Conservation (phyloP, 2,329 filamentous ascomycete genomes). For the Fonsecaea pedrosoi region DNA sequence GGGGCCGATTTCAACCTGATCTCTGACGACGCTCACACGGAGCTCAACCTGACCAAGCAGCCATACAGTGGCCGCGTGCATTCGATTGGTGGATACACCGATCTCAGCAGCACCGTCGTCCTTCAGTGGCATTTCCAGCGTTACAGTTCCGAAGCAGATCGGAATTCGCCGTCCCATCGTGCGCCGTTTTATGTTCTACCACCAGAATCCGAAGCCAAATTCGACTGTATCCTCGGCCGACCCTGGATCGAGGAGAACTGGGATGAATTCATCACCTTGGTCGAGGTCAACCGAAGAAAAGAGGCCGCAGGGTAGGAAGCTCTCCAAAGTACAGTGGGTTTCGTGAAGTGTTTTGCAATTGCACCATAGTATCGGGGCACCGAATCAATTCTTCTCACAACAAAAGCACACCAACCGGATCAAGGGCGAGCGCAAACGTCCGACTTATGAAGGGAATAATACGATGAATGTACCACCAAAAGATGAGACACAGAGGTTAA, state of each 20-base stretch:
- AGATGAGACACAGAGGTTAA: slow-evolving; percentile 22
- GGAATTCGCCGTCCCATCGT: slow-evolving; percentile 14
- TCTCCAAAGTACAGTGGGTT: not conserved
- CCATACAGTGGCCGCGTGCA: slow-evolving; percentile 24
- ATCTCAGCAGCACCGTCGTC: slow-evolving; percentile 24
- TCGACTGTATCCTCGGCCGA: slow-evolving; percentile 36
- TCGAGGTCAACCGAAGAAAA: slow-evolving; percentile 24
- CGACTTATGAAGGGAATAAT: slow-evolving; percentile 25
- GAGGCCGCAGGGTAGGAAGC: slow-evolving; percentile 6
- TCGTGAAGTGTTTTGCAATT: slow-evolving; percentile 2
- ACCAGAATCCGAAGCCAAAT: slow-evolving; percentile 20
- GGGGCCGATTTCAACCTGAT: slow-evolving; percentile 37
- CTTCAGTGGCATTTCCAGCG: slow-evolving; percentile 31
- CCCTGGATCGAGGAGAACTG: slow-evolving; percentile 36
- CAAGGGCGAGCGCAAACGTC: slow-evolving; percentile 10
- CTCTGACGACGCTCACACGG: slow-evolving; percentile 19
- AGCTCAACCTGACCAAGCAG: slow-evolving; percentile 24
- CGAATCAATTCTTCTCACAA: slow-evolving; percentile 2
- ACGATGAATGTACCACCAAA: slow-evolving; percentile 27
- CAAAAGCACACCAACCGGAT: slow-evolving; percentile 7
- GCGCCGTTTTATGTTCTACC: slow-evolving; percentile 30
- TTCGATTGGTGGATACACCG: slow-evolving; percentile 29
- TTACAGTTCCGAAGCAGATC: not conserved
- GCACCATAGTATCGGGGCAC: not conserved
- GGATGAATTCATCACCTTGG: slow-evolving; percentile 27